Conservation (phyloP, 768 basidiomycete species). For the Collybia mongolica region DNA sequence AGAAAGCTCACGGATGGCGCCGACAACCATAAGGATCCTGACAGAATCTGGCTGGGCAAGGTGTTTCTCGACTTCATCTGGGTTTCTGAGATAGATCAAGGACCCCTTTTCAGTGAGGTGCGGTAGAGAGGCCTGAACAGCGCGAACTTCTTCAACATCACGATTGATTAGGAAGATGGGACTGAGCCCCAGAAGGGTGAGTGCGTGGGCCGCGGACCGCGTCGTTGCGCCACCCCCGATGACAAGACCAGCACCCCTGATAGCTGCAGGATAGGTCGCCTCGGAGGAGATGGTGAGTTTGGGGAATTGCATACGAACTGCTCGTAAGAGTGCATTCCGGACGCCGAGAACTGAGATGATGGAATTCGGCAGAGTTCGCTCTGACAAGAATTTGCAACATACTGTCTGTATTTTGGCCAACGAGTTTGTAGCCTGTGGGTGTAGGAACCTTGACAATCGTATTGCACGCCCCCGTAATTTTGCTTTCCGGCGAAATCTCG, state of each 20-base stretch:
- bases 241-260: constrained; percentile 26
- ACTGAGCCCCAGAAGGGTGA: constrained; percentile 53
- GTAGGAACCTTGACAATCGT: constrained; percentile 33
- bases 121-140: constrained; percentile 23
- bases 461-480: constrained; percentile 30
- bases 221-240: constrained; percentile 39
- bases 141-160: constrained; percentile 27
- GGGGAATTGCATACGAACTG: constrained; percentile 23
- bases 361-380: background rate
- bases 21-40: constrained; percentile 29
- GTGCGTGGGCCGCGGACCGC: constrained; percentile 37
- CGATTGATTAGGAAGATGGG: constrained; percentile 38
- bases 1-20: constrained; percentile 30
- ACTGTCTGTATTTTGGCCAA: constrained; percentile 37
- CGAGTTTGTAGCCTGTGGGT: constrained; percentile 22
- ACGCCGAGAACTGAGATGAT: constrained; percentile 26
- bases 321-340: constrained; percentile 28
- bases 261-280: constrained; percentile 15
- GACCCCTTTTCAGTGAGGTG: constrained; percentile 12
- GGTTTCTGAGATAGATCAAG: constrained; percentile 27
- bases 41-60: constrained; percentile 21
- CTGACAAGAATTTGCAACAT: background rate
- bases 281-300: constrained; percentile 13
- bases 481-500: constrained; percentile 28
- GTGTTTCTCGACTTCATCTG: constrained; percentile 26